Conservation (phyloP, 345 rosid genomes). For the Abelmoschus esculentus region DNA sequence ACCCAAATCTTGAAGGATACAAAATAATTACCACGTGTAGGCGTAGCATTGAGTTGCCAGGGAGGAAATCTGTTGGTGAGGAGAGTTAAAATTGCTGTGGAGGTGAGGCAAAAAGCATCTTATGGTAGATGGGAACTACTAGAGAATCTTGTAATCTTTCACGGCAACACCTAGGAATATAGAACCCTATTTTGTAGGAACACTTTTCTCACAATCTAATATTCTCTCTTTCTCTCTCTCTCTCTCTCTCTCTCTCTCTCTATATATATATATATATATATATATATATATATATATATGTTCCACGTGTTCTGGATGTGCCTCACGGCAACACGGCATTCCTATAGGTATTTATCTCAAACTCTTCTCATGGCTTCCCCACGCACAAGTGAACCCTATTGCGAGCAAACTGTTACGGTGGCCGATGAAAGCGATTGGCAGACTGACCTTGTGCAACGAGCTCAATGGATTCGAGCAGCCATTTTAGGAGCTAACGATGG, state of each 20-base stretch:
- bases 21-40: too few relatives aligned
- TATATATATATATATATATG: background rate
- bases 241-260: too few relatives aligned
- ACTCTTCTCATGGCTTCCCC: slow-evolving; percentile 15
- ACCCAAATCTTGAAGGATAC: too few relatives aligned
- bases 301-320: slow-evolving; percentile 23
- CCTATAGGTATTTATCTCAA: background rate
- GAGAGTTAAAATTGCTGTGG: too few relatives aligned
- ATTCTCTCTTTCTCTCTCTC: too few relatives aligned
- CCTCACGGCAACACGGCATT: background rate
- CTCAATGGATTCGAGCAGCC: slow-evolving; percentile 52
- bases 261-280: background rate
- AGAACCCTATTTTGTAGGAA: background rate
- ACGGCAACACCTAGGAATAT: background rate
- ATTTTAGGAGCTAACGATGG: slow-evolving; percentile 51
- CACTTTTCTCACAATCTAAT: too few relatives aligned
- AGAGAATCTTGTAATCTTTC: background rate
- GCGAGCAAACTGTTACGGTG: background rate
- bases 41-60: too few relatives aligned
- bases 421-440: background rate
- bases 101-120: background rate
- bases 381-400: background rate
- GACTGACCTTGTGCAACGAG: slow-evolving; percentile 14
- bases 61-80: too few relatives aligned
- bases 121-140: background rate